phyloP scores from a whole-genome alignment of 1,284 basidiomycete genomes.

The Pseudozyma hubeiensis region DNA sequence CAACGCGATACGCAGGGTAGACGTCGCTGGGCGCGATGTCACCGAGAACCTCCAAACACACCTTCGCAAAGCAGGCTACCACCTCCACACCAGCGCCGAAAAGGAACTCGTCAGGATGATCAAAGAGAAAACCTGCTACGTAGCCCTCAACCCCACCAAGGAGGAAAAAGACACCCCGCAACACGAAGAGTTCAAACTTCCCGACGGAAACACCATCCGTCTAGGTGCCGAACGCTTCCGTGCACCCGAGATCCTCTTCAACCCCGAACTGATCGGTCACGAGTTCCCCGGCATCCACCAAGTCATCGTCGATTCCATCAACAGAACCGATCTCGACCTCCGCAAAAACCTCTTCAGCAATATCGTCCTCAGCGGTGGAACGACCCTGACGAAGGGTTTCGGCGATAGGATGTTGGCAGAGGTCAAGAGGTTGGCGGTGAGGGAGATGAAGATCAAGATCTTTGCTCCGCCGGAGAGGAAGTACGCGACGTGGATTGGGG shows the following conservation, averaged over 20 bases:
- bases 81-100: constrained; percentile 96
- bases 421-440: constrained; percentile 94
- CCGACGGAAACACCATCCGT: constrained; percentile 94
- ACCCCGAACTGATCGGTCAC: constrained; percentile 93
- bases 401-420: constrained; percentile 95
- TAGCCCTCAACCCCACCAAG: constrained; percentile 88
- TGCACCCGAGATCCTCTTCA: constrained; percentile 97
- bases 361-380: constrained; percentile 95
- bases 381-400: constrained; percentile 78
- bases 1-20: constrained; percentile 92
- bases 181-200: constrained; percentile 88
- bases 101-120: constrained; percentile 96
- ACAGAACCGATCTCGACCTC: constrained; percentile 80
- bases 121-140: constrained; percentile 97
- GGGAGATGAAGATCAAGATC: constrained; percentile 99
- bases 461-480: constrained; percentile 99
- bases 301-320: constrained; percentile 72
- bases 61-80: constrained; percentile 91
- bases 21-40: constrained; percentile 93
- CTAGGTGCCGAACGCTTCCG: constrained; percentile 95
- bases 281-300: constrained; percentile 98
- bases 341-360: constrained; percentile 95
- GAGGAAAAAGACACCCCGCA: constrained; percentile 86
- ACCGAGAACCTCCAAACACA: constrained; percentile 95
- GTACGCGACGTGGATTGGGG: constrained; percentile 99